These are phyloP conservation scores for Trichosporon sp. DNA, from an alignment of 1,284 basidiomycete genomes.

Conservation along the genomic window DNA sequence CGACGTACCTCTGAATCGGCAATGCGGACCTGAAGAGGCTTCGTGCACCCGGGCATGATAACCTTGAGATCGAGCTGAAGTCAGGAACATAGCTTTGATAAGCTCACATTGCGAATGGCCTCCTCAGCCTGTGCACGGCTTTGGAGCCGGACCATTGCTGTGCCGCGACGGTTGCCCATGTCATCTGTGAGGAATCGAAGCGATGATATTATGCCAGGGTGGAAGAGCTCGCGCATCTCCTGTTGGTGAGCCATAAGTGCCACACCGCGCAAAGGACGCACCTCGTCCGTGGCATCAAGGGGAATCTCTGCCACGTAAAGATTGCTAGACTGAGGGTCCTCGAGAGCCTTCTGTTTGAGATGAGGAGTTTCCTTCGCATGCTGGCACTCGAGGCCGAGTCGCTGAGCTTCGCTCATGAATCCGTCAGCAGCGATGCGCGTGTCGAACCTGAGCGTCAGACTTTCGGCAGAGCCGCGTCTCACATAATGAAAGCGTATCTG, in stretches of 20 bases:
- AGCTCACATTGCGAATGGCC: conserved; percentile 28
- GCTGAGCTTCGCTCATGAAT: conserved; percentile 24
- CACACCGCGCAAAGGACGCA: conserved; percentile 8
- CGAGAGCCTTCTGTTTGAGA: conserved; percentile 33
- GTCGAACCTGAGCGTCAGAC: conserved; percentile 24
- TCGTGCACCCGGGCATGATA: conserved; percentile 22
- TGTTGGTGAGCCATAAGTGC: conserved; percentile 13
- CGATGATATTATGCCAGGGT: conserved; percentile 28
- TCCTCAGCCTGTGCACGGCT: conserved; percentile 35
- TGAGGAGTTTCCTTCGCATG: conserved; percentile 40
- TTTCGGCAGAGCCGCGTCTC: background rate
- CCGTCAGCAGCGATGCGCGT: conserved; percentile 19
- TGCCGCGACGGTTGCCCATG: conserved; percentile 31
- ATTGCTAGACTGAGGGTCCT: conserved; percentile 37
- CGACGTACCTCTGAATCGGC: conserved; percentile 40
- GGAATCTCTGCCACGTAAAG: conserved; percentile 39
- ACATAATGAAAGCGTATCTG: conserved; percentile 36
- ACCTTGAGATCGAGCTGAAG: conserved; percentile 28
- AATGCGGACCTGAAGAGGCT: conserved; percentile 33
- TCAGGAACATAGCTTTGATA: background rate
- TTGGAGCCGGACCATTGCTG: conserved; percentile 31
- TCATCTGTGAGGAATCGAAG: conserved; percentile 31
- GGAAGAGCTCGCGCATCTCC: conserved; percentile 27
- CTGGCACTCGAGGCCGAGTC: conserved; percentile 21
- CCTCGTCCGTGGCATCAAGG: conserved; percentile 22